These are phyloP conservation scores for Hymenoscyphus repandus DNA, from an alignment of 2,329 filamentous ascomycete species.

Conservation along the genomic window DNA sequence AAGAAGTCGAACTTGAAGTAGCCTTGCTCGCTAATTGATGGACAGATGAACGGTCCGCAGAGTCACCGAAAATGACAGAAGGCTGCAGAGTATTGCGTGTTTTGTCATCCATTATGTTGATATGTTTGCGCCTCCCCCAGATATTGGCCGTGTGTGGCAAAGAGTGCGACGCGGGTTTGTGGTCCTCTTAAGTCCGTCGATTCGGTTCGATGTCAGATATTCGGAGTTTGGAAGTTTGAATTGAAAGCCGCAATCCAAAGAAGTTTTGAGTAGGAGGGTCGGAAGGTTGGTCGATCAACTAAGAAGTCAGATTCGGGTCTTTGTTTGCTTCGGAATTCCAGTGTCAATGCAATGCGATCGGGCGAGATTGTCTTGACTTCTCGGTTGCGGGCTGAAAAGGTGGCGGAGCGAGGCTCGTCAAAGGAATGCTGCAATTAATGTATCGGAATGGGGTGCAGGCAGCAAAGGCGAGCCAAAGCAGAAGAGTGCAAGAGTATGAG, in stretches of 20 bases:
- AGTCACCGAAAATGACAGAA: constrained; percentile 28
- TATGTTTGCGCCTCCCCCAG: constrained; percentile 20
- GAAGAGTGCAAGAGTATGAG: constrained; percentile 14
- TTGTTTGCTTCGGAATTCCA: constrained; percentile 25
- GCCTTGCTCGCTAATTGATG: too few species aligned
- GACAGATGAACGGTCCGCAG: constrained; percentile 17
- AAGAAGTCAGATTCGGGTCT: constrained; percentile 24
- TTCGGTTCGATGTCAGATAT: constrained; percentile 8
- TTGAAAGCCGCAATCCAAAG: constrained; percentile 2
- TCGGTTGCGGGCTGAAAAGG: constrained; percentile 7
- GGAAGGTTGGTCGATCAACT: constrained; percentile 20
- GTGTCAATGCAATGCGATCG: constrained; percentile 24
- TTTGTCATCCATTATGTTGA: constrained; percentile 28
- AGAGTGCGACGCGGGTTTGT: constrained; percentile 13
- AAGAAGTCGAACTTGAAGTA: too few species aligned
- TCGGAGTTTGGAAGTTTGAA: constrained; percentile 11
- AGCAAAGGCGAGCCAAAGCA: constrained; percentile 1
- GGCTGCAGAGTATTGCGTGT: constrained; percentile 22
- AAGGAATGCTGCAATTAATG: constrained; percentile 17
- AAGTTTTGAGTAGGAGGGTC: constrained; percentile 7
- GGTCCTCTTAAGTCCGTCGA: constrained; percentile 21
- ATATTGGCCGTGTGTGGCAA: constrained; percentile 22
- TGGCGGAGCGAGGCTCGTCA: constrained; percentile 4
- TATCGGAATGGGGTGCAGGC: neutral
- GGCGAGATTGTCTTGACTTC: constrained; percentile 5